phyloP scores from a whole-genome alignment of 2,329 filamentous ascomycete species.

The Pseudogymnoascus sp. region DNA sequence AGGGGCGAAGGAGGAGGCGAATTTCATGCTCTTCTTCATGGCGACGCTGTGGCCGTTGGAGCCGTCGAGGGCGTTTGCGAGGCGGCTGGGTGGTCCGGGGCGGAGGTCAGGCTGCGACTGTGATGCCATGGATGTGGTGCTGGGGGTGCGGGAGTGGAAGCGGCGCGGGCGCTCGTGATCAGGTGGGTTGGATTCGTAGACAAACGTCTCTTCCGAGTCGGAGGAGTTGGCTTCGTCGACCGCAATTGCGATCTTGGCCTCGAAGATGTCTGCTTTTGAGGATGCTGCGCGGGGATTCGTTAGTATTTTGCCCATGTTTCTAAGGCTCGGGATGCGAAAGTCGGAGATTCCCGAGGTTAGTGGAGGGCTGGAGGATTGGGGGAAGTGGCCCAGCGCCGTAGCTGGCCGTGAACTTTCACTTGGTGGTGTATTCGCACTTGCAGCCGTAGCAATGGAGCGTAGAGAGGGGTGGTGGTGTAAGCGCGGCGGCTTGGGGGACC shows the following conservation, averaged over 20 bases:
- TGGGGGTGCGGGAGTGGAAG: conserved; percentile 90
- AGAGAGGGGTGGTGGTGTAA: conserved; percentile 1
- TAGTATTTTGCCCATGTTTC: conserved; percentile 37
- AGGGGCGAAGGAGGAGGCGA: conserved; percentile 56
- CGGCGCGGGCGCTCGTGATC: conserved; percentile 59
- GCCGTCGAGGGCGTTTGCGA: conserved; percentile 59
- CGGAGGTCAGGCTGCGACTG: conserved; percentile 62
- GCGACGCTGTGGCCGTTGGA: conserved; percentile 49
- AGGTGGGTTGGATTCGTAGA: conserved; percentile 95
- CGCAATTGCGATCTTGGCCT: conserved; percentile 90
- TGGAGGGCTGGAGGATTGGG: conserved; percentile 15
- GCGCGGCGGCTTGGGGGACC: neutral
- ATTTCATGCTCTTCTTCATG: conserved; percentile 93
- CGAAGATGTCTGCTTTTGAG: conserved; percentile 96
- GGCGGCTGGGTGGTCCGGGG: conserved; percentile 54
- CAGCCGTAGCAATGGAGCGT: neutral
- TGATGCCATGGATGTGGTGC: conserved; percentile 74
- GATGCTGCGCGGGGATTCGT: conserved; percentile 52
- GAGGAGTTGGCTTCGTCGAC: conserved; percentile 95
- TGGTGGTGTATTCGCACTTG: neutral
- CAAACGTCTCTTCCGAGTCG: conserved; percentile 96
- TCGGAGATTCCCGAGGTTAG: neutral
- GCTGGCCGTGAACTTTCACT: conserved; percentile 10
- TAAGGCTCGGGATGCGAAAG: neutral
- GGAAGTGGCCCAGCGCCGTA: conserved; percentile 10